Base-by-base conservation (phyloP, 495 filamentous ascomycete genomes). In the Penicillium arizonense region DNA sequence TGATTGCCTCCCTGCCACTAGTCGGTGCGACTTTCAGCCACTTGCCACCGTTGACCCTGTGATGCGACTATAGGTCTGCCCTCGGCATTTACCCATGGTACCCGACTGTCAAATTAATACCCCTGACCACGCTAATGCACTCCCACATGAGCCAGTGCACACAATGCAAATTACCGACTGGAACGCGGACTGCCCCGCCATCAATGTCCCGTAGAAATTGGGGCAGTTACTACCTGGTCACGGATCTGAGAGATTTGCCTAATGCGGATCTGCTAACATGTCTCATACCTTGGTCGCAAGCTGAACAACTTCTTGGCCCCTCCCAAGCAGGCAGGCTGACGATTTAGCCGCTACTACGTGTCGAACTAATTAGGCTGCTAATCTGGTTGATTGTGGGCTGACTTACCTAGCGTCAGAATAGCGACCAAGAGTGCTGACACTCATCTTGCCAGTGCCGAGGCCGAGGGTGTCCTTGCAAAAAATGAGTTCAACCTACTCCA, bases 201-300 rank as follows among this genome's bases (percentile, higher is more conserved):
- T 28, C 26, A 40, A 20, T 18, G 5, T 23, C 18, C 54, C 56
- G 49, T 51, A 61, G 48, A 53, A 58, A 16, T 18, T 21, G 51
- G 13, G 47, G 44, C 28, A 30, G 30, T 47, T 20, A 53, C 51
- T 28, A 38, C 40, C 46, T 58, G 28, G 57, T 51, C 55, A 64
- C 49, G 61, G 52, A 58, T 53, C 26, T 45, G 28, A 13, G 41
- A 14, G 8, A 12, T 21, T 45, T 44, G 24, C 52, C 46, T 34
- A 28, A 45, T 56, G 26, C 7, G 50, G 45, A 12, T 33, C 3
- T 39, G 11, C 36, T 23, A 33, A 20, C 12, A 36, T 50, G 1
- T 20, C 11, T 38, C 18, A n/a, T 39, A 14, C 13, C 35, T 36
- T 8, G 30, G 3, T 24, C 8, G 5, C 32, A 47, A 6, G 20